Evolutionary conservation across 306 rosid genomes (phyloP).

Genomic region (Casuarina glauca): DNA sequence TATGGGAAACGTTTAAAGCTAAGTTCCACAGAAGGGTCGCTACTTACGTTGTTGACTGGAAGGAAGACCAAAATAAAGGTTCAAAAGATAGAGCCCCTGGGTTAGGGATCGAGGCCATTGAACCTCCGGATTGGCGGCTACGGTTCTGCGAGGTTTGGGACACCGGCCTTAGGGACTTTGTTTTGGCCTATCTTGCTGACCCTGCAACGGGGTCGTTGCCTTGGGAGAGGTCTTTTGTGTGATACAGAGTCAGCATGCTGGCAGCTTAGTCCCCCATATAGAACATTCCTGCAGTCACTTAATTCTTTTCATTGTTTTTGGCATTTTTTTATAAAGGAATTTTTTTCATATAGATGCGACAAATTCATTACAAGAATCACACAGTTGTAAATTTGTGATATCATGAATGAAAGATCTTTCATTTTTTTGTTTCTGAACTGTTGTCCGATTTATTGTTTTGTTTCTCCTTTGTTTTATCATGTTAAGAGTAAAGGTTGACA

Average conservation of each 20-base stretch:
- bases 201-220: constrained; percentile 72
- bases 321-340: constrained; percentile 24
- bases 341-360: constrained; percentile 27
- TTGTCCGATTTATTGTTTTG: not conserved
- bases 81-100: constrained; percentile 98
- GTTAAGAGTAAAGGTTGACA: not conserved
- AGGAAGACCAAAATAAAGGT: constrained; percentile 79
- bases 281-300: constrained; percentile 40
- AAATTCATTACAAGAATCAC: constrained; percentile 29
- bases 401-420: constrained; percentile 34
- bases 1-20: constrained; percentile 80
- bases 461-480: not conserved
- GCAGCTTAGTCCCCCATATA: constrained; percentile 50
- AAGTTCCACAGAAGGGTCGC: constrained; percentile 93
- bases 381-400: constrained; percentile 53
- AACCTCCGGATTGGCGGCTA: constrained; percentile 76
- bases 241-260: constrained; percentile 35
- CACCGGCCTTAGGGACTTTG: constrained; percentile 72
- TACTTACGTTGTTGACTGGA: constrained; percentile 95
- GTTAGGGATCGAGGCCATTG: constrained; percentile 81
- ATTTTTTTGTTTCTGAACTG: not conserved
- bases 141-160: constrained; percentile 95
- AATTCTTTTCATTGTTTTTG: constrained; percentile 46
- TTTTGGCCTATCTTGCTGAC: constrained; percentile 61
- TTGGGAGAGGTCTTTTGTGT: constrained; percentile 61